Conservation (phyloP, 495 filamentous ascomycete species). For the Penicillium subrubescens region DNA sequence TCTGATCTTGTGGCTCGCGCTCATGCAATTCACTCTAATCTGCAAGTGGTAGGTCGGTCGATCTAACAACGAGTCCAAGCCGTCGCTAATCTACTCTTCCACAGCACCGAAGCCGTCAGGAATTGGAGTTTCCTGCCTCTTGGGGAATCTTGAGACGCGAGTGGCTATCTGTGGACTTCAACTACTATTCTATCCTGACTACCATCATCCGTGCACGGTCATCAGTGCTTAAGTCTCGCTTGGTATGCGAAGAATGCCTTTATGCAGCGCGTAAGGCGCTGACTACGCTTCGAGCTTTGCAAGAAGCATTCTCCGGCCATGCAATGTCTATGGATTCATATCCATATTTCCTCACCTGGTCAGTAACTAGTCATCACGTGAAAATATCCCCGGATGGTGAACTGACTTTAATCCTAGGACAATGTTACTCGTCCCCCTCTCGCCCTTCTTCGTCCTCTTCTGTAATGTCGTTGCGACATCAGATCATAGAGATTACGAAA, state of each 20-base stretch:
- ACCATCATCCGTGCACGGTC: constrained; percentile 31
- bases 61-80: not conserved
- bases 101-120: constrained; percentile 25
- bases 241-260: constrained; percentile 34
- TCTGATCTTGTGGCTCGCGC: constrained; percentile 27
- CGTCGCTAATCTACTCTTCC: not conserved
- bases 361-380: not conserved
- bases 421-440: constrained; percentile 33
- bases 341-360: constrained; percentile 38
- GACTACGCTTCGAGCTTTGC: constrained; percentile 25
- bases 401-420: constrained; percentile 23
- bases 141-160: constrained; percentile 25
- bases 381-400: not conserved
- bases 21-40: constrained; percentile 22
- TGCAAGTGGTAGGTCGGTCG: constrained; percentile 21
- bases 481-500: constrained; percentile 31
- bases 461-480: constrained; percentile 38
- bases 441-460: constrained; percentile 38
- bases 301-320: constrained; percentile 23
- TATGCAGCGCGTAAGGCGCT: constrained; percentile 30
- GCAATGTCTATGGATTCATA: constrained; percentile 26
- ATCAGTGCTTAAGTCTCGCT: constrained; percentile 24
- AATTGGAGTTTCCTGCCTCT: constrained; percentile 17
- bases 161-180: constrained; percentile 37
- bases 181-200: constrained; percentile 31